Percentiles rank a stretch among this genome's conserved stretches.
These are phyloP conservation scores for Wickerhamomyces canadensis DNA, from an alignment of 805 yeast genomes.

Conservation along the genomic window DNA sequence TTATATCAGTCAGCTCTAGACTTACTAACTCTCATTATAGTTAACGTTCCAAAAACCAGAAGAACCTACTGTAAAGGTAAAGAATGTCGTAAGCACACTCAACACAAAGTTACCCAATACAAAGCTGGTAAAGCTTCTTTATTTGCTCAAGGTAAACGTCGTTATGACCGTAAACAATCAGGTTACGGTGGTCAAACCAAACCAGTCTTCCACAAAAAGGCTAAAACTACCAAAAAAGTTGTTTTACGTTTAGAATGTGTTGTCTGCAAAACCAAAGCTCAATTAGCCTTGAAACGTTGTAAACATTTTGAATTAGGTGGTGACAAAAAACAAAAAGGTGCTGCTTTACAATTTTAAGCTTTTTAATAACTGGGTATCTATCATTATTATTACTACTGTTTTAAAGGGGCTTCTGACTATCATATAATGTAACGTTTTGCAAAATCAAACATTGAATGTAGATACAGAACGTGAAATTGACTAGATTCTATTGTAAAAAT, in stretches of 20 bases:
- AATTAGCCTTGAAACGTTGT: constrained; percentile 97
- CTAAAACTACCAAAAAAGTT: constrained; percentile 99
- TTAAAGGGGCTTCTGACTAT: constrained; percentile 22
- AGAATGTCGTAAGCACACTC: constrained; percentile 99
- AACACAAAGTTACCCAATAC: constrained; percentile 99
- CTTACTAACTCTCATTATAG: constrained; percentile 41
- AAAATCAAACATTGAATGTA: constrained; percentile 1
- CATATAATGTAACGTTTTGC: constrained; percentile 23
- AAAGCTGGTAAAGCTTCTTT: constrained; percentile 99
- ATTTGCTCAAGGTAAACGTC: constrained; percentile 99
- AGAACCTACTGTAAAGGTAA: constrained; percentile 99
- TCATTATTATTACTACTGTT: constrained; percentile 14
- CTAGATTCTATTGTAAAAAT: too few species aligned
- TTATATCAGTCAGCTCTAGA: too few species aligned
- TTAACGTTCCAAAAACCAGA: constrained; percentile 99
- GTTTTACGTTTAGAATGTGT: constrained; percentile 99
- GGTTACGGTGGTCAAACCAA: constrained; percentile 99
- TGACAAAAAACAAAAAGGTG: constrained; percentile 99
- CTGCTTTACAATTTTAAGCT: constrained; percentile 96
- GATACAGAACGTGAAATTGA: too few species aligned
- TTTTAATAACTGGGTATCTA: constrained; percentile 10
- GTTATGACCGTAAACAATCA: constrained; percentile 99
- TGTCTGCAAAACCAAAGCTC: constrained; percentile 97
- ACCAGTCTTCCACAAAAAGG: constrained; percentile 99
- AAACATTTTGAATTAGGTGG: constrained; percentile 99